Evolutionary conservation across 768 basidiomycete genomes (phyloP).

Genomic region (Neoboletus subvelutipes): DNA sequence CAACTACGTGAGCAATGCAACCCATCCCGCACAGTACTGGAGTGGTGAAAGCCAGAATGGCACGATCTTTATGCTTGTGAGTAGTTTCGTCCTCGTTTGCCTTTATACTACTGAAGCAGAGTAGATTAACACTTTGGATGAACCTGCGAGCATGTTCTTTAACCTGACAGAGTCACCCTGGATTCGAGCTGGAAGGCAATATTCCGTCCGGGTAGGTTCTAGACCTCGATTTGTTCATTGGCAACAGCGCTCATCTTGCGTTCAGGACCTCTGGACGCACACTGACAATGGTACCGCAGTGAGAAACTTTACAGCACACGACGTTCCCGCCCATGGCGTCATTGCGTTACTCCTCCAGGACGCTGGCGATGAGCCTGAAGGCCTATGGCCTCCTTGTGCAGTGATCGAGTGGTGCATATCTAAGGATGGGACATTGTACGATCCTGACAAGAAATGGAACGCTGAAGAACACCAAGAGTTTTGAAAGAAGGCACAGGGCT

Average conservation of each 20-base stretch:
- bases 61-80: conserved; percentile 64
- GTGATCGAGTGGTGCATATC: conserved; percentile 57
- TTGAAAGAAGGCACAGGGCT: background rate
- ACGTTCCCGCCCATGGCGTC: conserved; percentile 67
- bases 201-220: conserved; percentile 57
- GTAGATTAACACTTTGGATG: conserved; percentile 59
- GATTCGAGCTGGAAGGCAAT: conserved; percentile 66
- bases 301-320: conserved; percentile 51
- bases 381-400: conserved; percentile 55
- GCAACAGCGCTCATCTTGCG: background rate
- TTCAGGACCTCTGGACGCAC: conserved; percentile 70
- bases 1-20: conserved; percentile 39
- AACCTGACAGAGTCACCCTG: conserved; percentile 68
- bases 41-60: conserved; percentile 65
- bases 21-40: conserved; percentile 71
- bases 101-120: background rate
- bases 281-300: conserved; percentile 67
- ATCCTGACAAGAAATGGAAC: conserved; percentile 29
- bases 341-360: conserved; percentile 65
- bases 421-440: conserved; percentile 51
- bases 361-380: conserved; percentile 64
- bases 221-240: background rate
- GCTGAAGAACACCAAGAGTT: conserved; percentile 14
- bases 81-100: conserved; percentile 5
- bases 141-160: conserved; percentile 58